Evolutionary conservation across 345 rosid species (phyloP).

Genomic region (Eucalyptus coolabah): DNA sequence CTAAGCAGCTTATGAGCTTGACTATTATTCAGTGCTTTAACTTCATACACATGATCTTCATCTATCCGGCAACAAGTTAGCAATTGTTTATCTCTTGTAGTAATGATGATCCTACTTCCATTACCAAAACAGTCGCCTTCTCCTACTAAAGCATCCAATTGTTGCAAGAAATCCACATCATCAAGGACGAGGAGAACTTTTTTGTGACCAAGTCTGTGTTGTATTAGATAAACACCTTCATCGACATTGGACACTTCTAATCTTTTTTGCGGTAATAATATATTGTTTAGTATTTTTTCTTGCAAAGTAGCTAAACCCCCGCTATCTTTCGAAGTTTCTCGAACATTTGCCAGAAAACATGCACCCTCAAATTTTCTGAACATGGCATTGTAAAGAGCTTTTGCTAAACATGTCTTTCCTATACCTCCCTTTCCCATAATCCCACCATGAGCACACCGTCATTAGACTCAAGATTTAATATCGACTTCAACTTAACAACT

Average conservation of each 20-base stretch:
- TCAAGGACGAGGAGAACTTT: neutral
- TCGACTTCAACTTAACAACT: neutral
- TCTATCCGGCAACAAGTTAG: neutral
- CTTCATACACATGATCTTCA: neutral
- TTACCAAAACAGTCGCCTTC: neutral
- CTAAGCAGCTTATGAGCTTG: neutral
- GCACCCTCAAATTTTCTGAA: neutral
- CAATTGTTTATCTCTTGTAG: neutral
- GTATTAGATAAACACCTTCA: neutral
- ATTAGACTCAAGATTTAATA: neutral
- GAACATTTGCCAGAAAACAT: neutral
- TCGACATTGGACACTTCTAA: neutral
- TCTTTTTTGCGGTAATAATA: accelerated
- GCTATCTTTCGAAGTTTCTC: neutral
- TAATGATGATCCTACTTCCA: neutral
- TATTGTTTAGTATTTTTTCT: neutral
- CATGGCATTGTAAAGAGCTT: neutral
- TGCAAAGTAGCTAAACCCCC: neutral
- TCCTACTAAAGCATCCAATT: neutral
- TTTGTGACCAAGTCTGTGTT: neutral
- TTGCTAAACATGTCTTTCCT: neutral
- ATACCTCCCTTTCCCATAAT: neutral
- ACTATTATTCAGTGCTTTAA: accelerated
- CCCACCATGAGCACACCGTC: neutral
- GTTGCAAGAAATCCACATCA: neutral